These are phyloP conservation scores for Pleurotus citrinopileatus DNA, from an alignment of 768 basidiomycete genomes.

Conservation along the genomic window DNA sequence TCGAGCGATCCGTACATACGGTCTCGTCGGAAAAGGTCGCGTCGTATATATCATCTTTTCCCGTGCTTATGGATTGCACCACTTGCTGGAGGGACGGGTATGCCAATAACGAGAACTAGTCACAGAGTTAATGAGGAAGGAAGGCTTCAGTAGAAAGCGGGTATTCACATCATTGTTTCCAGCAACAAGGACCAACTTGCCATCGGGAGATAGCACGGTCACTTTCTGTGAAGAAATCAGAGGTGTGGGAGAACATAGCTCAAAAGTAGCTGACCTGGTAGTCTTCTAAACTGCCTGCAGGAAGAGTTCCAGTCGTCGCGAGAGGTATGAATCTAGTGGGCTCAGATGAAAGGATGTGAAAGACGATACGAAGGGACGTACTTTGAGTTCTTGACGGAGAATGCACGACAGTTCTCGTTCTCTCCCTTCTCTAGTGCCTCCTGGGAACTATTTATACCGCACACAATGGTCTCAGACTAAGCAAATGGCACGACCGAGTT, in stretches of 20 bases:
- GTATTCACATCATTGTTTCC: slow-evolving; percentile 66
- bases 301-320: slow-evolving; percentile 59
- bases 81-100: slow-evolving; percentile 56
- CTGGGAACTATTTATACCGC: slow-evolving; percentile 82
- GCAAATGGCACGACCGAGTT: slow-evolving; percentile 1
- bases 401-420: slow-evolving; percentile 87
- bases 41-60: slow-evolving; percentile 80
- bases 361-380: slow-evolving; percentile 27
- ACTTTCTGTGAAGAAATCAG: slow-evolving; percentile 64
- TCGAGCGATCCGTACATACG: slow-evolving; percentile 34
- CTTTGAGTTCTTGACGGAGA: slow-evolving; percentile 56
- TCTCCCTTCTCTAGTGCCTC: slow-evolving; percentile 58
- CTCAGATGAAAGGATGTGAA: neutral
- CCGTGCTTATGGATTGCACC: slow-evolving; percentile 49
- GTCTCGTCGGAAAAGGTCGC: slow-evolving; percentile 69
- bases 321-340: slow-evolving; percentile 57
- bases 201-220: slow-evolving; percentile 74
- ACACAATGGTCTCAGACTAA: slow-evolving; percentile 58
- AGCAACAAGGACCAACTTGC: slow-evolving; percentile 62
- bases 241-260: neutral
- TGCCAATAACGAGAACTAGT: slow-evolving; percentile 61
- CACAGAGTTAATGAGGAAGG: slow-evolving; percentile 14
- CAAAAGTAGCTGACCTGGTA: slow-evolving; percentile 73
- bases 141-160: slow-evolving; percentile 12
- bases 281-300: slow-evolving; percentile 60